These are phyloP conservation scores for Suhomyces vadensis DNA, from an alignment of 805 yeast species.

Conservation along the genomic window DNA sequence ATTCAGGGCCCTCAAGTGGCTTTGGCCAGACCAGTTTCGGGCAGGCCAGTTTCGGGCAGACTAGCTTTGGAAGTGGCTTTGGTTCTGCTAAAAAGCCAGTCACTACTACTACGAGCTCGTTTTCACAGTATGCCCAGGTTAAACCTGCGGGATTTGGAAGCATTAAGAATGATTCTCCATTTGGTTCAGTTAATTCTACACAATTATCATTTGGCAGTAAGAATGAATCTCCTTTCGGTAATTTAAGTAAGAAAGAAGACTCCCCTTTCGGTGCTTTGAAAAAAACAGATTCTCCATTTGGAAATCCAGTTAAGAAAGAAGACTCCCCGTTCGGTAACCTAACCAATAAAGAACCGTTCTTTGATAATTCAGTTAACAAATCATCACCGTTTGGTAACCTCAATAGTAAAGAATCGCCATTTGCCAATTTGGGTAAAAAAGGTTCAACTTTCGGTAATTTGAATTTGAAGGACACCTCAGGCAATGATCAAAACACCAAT, in stretches of 20 bases:
- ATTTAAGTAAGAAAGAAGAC: background rate
- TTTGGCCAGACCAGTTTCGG: constrained; percentile 19
- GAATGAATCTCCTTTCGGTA: constrained; percentile 19
- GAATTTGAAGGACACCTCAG: too few species aligned
- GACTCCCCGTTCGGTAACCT: constrained; percentile 8
- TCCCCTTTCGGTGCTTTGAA: constrained; percentile 8
- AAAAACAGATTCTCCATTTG: constrained; percentile 18
- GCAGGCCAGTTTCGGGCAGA: constrained; percentile 14
- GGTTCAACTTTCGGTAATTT: background rate
- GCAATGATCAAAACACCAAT: too few species aligned
- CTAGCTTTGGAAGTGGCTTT: constrained; percentile 10
- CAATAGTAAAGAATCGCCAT: constrained; percentile 9
- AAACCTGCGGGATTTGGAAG: background rate
- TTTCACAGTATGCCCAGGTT: constrained; percentile 9
- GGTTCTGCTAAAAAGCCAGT: constrained; percentile 4
- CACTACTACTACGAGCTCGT: constrained; percentile 3
- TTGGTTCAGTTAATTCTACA: too few species aligned
- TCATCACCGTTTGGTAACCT: constrained; percentile 5
- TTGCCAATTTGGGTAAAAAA: constrained; percentile 3
- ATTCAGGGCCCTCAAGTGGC: background rate
- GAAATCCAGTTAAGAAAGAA: background rate
- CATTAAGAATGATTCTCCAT: background rate
- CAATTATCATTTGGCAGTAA: too few species aligned
- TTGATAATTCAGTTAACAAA: constrained; percentile 13
- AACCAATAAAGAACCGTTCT: constrained; percentile 14